Conservation (phyloP, 2,329 filamentous ascomycete genomes). For the Penicillium carneum region DNA sequence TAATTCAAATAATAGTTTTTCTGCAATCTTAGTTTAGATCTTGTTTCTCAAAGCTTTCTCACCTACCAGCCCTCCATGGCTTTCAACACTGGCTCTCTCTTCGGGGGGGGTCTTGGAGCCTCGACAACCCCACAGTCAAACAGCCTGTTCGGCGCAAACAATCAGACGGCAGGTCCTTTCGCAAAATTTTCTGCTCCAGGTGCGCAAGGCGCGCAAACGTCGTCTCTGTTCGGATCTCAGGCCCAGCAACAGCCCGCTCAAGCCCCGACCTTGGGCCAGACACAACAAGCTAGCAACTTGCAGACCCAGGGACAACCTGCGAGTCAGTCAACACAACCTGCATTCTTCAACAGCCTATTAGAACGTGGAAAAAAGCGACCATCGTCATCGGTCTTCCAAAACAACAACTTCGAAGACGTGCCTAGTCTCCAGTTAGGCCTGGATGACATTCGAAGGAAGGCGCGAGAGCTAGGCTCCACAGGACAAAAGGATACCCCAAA, state of each 20-base stretch:
- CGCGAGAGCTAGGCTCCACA: constrained; percentile 76
- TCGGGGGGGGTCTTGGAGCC: constrained; percentile 40
- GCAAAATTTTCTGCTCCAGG: constrained; percentile 32
- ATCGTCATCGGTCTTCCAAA: constrained; percentile 67
- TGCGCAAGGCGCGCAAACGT: constrained; percentile 25
- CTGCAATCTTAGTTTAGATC: too few species aligned
- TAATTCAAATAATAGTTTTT: neutral
- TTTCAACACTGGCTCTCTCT: constrained; percentile 39
- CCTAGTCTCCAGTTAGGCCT: constrained; percentile 90
- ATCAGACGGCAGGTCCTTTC: constrained; percentile 37
- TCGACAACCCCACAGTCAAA: constrained; percentile 34
- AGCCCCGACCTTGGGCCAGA: constrained; percentile 40
- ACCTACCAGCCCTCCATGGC: constrained; percentile 20
- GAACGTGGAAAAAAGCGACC: constrained; percentile 72
- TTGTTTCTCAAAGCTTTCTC: neutral
- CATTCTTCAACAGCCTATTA: constrained; percentile 70
- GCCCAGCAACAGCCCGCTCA: constrained; percentile 33
- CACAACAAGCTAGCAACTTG: constrained; percentile 34
- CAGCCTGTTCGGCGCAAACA: constrained; percentile 40
- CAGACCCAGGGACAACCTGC: constrained; percentile 38
- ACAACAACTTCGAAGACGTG: constrained; percentile 72
- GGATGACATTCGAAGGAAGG: constrained; percentile 80
- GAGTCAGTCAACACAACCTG: constrained; percentile 57
- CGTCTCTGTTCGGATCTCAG: constrained; percentile 37
- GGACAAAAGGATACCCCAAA: constrained; percentile 56